Percentiles rank a stretch among this genome's conserved stretches.
phyloP scores from a whole-genome alignment of 2,329 filamentous ascomycete species.

The Aspergillus transmontanensis region DNA sequence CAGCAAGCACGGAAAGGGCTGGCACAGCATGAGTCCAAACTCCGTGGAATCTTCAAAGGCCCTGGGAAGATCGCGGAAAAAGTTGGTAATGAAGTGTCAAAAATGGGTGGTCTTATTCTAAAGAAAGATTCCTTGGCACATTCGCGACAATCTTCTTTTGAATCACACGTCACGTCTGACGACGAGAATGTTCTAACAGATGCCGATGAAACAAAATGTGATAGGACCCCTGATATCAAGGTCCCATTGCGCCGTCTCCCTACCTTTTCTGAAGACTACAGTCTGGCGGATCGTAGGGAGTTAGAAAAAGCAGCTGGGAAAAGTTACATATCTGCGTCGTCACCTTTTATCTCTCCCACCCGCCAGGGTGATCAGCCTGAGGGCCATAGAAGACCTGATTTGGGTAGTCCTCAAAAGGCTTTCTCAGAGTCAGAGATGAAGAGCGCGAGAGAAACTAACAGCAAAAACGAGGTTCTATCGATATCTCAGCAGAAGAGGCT shows the following conservation, averaged over 20 bases:
- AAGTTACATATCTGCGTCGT: slow-evolving; percentile 50
- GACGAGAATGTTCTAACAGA: slow-evolving; percentile 52
- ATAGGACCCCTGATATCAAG: slow-evolving; percentile 32
- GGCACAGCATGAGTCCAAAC: slow-evolving; percentile 55
- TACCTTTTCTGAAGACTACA: slow-evolving; percentile 38
- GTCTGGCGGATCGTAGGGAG: slow-evolving; percentile 34
- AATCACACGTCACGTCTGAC: slow-evolving; percentile 48
- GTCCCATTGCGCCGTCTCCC: slow-evolving; percentile 34
- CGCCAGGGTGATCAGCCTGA: slow-evolving; percentile 40
- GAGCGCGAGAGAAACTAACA: slow-evolving; percentile 15
- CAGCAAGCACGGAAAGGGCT: slow-evolving; percentile 30
- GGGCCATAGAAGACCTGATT: slow-evolving; percentile 28
- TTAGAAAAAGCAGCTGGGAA: slow-evolving; percentile 39
- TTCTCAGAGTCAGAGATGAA: slow-evolving; percentile 12
- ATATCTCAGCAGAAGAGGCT: slow-evolving; percentile 18
- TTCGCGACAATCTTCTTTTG: slow-evolving; percentile 47
- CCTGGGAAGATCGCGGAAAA: slow-evolving; percentile 70
- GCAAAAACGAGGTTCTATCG: slow-evolving; percentile 8
- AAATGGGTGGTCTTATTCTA: slow-evolving; percentile 63
- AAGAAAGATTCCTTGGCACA: slow-evolving; percentile 56
- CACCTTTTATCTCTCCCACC: slow-evolving; percentile 54
- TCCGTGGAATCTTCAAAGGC: slow-evolving; percentile 77
- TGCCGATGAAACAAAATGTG: slow-evolving; percentile 35
- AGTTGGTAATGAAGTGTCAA: slow-evolving; percentile 66
- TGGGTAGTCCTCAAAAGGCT: slow-evolving; percentile 18